Base-by-base conservation (phyloP, 768 basidiomycete species). In the Trametopsis cervina region DNA sequence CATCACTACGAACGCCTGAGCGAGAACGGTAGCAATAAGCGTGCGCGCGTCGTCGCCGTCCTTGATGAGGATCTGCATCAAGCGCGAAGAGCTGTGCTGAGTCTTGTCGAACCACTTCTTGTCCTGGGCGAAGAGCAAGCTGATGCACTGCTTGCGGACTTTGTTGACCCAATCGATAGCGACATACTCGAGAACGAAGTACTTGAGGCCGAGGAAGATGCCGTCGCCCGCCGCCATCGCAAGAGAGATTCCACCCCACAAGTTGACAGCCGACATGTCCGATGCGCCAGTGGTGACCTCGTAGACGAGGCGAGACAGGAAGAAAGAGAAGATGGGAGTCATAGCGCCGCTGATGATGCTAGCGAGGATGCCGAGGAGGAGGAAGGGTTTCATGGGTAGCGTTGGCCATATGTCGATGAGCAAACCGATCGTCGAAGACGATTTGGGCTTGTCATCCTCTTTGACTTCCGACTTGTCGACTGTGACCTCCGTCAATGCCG, bases 261-360 rank as follows among this genome's bases (percentile, higher is more conserved):
- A 68, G 65, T 88, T 82, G 67, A 90, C 85, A 21, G 69, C 62
- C 10, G 67, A 60, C 1, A 76, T 57, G 50, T 90, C 72, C 20
- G 81, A 70, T 1, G 84, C 89, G 44, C 84, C 81, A 56, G 71
- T 75, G 29, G 85, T 84, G 12, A 89, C 81, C 52, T 86, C 75
- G 61, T 78, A 85, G 47, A 95, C 75, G 12, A 98, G 76, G 6
- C 75, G 75, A 7, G 91, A 88, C 57, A 96, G 81, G 54, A 93
- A 76, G 71, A 76, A 90, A 1, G 95, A 93, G 74, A 97, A 99
- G 39, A 97, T 50, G 2, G 96, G 95, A 0, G 92, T 96, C 72
- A 87, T 80, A 2, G 87, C 76, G 18, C 96, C 95, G 55, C 81
- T 85, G 45, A 77, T 64, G 36, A 91, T 53, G 49, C 84, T 83